Conservation (phyloP, 306 rosid species). For the Lathyrus aphaca region DNA sequence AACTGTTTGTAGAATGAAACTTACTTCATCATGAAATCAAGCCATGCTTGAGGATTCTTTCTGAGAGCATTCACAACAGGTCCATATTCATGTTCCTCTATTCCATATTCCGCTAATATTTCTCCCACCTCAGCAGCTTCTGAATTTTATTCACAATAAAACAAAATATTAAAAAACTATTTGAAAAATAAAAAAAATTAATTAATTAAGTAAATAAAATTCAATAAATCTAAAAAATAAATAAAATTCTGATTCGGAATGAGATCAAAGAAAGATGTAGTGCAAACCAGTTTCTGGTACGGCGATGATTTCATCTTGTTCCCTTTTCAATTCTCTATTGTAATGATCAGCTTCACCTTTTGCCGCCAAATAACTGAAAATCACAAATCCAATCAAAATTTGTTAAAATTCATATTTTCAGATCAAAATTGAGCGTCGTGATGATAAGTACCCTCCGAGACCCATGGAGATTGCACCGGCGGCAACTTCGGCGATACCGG, state of each 20-base stretch:
- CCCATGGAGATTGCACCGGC: conserved; percentile 86
- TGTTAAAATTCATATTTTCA: background rate
- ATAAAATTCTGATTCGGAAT: too few species aligned
- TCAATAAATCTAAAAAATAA: too few species aligned
- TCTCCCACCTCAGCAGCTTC: conserved; percentile 94
- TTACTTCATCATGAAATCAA: conserved; percentile 99
- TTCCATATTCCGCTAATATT: conserved; percentile 71
- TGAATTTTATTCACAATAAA: conserved; percentile 22
- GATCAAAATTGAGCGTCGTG: background rate
- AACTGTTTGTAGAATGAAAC: background rate
- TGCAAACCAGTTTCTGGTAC: conserved; percentile 56
- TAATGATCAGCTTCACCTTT: conserved; percentile 92
- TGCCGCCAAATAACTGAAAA: conserved; percentile 83
- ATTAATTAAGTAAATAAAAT: background rate
- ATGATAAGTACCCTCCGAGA: conserved; percentile 68
- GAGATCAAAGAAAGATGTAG: too few species aligned
- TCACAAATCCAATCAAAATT: background rate
- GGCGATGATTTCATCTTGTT: conserved; percentile 73
- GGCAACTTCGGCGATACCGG: conserved; percentile 75
- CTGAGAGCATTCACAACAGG: conserved; percentile 85
- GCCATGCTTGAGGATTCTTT: conserved; percentile 86
- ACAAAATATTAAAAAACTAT: background rate
- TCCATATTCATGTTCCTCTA: conserved; percentile 74
- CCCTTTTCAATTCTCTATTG: conserved; percentile 69
- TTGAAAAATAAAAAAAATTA: background rate